These are phyloP conservation scores for Neostapfia colusana DNA, from an alignment of 176 grass and related monocot species.

Conservation along the genomic window DNA sequence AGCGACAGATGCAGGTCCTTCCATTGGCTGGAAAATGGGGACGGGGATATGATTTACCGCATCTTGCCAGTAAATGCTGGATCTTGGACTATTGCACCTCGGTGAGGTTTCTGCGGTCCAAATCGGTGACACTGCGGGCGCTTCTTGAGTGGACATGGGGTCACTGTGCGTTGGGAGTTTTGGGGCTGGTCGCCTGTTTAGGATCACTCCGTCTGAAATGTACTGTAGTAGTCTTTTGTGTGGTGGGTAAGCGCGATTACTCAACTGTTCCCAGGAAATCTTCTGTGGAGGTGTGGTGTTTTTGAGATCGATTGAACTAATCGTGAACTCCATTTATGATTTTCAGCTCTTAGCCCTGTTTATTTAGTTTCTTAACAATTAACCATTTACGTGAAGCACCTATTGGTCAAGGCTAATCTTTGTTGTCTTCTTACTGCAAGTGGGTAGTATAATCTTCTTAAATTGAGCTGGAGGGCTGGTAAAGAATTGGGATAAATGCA, in stretches of 20 bases:
- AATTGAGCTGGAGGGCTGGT: background rate
- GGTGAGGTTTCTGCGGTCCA: slow-evolving; percentile 32
- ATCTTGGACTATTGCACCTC: slow-evolving; percentile 17
- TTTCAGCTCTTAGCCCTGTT: background rate
- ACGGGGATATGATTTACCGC: background rate
- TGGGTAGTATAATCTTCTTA: background rate
- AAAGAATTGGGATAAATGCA: background rate
- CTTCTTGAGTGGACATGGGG: slow-evolving; percentile 25
- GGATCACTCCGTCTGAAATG: slow-evolving; percentile 18
- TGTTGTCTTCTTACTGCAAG: background rate
- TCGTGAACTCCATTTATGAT: background rate
- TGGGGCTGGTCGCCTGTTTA: slow-evolving; percentile 4
- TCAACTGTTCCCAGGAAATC: background rate
- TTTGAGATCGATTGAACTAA: background rate
- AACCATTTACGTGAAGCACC: background rate
- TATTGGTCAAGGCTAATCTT: background rate
- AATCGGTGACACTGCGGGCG: background rate
- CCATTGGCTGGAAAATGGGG: background rate
- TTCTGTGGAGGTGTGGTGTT: background rate
- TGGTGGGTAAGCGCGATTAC: background rate
- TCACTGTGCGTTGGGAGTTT: slow-evolving; percentile 14
- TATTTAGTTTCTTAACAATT: background rate
- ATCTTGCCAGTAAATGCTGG: background rate
- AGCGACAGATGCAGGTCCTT: slow-evolving; percentile 9
- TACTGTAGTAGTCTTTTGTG: background rate